Evolutionary conservation across 1,284 basidiomycete species (phyloP).

Genomic region (Dichomitus squalens): DNA sequence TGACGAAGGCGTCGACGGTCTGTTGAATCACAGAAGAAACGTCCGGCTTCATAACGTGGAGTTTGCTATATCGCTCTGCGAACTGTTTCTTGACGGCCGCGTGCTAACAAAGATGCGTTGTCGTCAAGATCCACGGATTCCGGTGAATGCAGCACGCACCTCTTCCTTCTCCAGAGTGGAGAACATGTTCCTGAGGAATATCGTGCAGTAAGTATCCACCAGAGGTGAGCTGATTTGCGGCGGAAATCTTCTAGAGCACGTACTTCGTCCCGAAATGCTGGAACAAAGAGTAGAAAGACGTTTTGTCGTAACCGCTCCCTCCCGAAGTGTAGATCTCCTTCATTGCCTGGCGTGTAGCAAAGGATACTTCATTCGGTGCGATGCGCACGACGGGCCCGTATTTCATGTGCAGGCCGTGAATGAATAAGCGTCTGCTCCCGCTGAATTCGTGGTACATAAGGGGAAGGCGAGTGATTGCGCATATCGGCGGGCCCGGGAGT

Average conservation of each 20-base stretch:
- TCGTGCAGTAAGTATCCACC: not conserved
- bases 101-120: conserved; percentile 17
- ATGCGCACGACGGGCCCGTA: conserved; percentile 32
- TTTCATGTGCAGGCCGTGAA: conserved; percentile 27
- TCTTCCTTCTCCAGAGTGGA: conserved; percentile 23
- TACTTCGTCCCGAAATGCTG: conserved; percentile 22
- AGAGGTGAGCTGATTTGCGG: not conserved
- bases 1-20: conserved; percentile 19
- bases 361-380: conserved; percentile 32
- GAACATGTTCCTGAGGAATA: conserved; percentile 29
- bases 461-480: conserved; percentile 25
- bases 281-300: conserved; percentile 26
- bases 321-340: conserved; percentile 31
- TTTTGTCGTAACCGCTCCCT: conserved; percentile 30
- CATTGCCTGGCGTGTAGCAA: conserved; percentile 26
- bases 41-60: conserved; percentile 23
- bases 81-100: conserved; percentile 26
- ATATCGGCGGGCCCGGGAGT: conserved; percentile 28
- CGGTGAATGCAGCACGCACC: conserved; percentile 9
- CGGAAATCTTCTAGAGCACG: not conserved
- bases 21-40: conserved; percentile 20
- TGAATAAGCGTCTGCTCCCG: conserved; percentile 18
- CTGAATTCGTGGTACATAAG: conserved; percentile 29
- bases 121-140: too few species aligned
- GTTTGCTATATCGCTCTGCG: conserved; percentile 28